phyloP scores from a whole-genome alignment of 139 green algal species.

The Pleodorina starrii region DNA sequence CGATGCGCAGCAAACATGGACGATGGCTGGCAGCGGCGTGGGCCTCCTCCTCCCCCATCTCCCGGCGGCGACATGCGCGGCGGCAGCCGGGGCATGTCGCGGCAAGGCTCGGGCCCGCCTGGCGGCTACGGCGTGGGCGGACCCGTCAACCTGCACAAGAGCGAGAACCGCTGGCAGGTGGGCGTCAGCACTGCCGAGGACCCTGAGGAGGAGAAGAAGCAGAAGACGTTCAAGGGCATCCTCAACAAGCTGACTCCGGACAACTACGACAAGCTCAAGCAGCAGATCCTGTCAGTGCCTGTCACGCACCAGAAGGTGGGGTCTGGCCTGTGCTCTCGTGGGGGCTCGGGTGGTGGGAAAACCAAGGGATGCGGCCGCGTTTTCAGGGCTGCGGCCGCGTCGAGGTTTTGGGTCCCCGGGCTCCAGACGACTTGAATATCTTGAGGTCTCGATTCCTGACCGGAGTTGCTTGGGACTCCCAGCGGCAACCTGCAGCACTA shows the following conservation, averaged over 20 bases:
- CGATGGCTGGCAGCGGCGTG: constrained; percentile 70
- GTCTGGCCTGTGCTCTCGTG: no score
- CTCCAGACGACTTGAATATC: no score
- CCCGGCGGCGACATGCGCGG: constrained; percentile 49
- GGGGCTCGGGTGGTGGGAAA: background rate
- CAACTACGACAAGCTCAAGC: constrained; percentile 94
- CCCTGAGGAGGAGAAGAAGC: constrained; percentile 94
- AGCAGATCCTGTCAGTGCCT: constrained; percentile 87
- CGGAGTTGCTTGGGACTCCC: no score
- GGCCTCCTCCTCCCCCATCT: constrained; percentile 64
- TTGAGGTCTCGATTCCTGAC: no score
- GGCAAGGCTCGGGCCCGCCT: constrained; percentile 46
- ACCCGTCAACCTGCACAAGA: constrained; percentile 74
- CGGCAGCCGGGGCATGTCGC: constrained; percentile 48
- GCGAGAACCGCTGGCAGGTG: constrained; percentile 68
- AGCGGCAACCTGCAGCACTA: no score
- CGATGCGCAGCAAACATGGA: constrained; percentile 59
- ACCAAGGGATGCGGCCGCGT: no score
- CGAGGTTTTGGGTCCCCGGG: no score
- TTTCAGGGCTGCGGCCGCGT: no score
- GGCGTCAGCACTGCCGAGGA: constrained; percentile 77
- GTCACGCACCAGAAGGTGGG: constrained; percentile 74
- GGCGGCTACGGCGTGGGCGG: background rate
- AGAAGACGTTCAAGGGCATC: constrained; percentile 92
- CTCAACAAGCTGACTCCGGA: constrained; percentile 99